Evolutionary conservation across 306 rosid species (phyloP), one percentile per base, ranked within the genome.

Genomic region (Spatholobus suberectus): DNA sequence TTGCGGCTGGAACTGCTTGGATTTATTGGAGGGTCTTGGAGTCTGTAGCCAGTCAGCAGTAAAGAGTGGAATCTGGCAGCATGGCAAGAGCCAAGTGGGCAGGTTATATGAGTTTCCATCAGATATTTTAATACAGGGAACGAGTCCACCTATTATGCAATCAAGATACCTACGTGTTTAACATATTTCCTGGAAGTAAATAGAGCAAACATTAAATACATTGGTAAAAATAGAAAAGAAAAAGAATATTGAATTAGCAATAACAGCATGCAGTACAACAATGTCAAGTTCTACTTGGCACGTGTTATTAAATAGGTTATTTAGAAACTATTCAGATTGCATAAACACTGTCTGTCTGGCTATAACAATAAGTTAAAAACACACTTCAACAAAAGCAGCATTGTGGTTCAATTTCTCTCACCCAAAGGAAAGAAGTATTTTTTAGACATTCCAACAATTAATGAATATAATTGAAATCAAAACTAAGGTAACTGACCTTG

Each of bases 1-100:
- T 32, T 13, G 43, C 23, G 21, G 44, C 54, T 54, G 12, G 51
- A 7, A 69, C 52, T 24, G 71, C 24, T 71, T 62, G 15, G 14
- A 55, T 21, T 21, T 54, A 3, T 14, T 21, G 51, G 57, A 82
- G 59, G 67, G 38, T 14, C 57, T 51, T 70, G 23, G 88, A 61
- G 44, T 77, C 85, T 82, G 82, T 85, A 27, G 77, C 57, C 17
- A 38, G 21, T 10, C 21, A 17, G 82, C 24, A 46, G 8, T 11
- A 32, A 29, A 21, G 41, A 8, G 24, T 49, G 12, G 20, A 23
- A 55, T 55, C 63, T 38, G 49, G 6, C 51, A 67, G 70, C 20
- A 61, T n/a, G 47, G 70, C 62, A n/a, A 43, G 5, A 23, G 2
- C n/a, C 35, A 59, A 23, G 37, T 1, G 32, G 32, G 32, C 32